Evolutionary conservation across 805 yeast species (phyloP), one percentile per base, ranked within the genome.

Genomic region (Teunomyces gatunensis): DNA sequence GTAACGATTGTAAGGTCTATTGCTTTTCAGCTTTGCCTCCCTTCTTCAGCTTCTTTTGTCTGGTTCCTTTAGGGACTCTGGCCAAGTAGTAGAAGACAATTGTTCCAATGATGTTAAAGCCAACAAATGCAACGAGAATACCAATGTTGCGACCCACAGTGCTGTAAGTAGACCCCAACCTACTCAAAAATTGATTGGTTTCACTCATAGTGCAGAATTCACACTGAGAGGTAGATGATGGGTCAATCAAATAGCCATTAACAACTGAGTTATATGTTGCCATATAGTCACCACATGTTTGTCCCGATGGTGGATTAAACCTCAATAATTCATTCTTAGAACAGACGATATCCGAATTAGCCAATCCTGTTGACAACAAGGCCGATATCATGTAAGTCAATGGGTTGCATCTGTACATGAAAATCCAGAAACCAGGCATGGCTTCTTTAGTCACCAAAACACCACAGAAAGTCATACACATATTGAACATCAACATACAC

Each of bases 171-270:
- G 85, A 73, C 46, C 70, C 63, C 45, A 77, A 59, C 23, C 65
- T 44, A 0, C 62, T 67, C 64, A 89, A 78, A 64, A 71, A 89
- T 3, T 68, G 73, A 63, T 87, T 81, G 18, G 92, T 86, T n/a
- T 61, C 55, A 10, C 67, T 54, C 55, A 79, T 70, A 23, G 81
- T 66, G 68, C 96, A 89, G 69, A 69, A 85, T 7, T 66, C 53
- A 69, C 96, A 89, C 11, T 58, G 48, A 1, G 67, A 57, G n/a
- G 87, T 79, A 6, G 83, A 73, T 39, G 53, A 49, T 3, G 64
- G 57, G 44, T 75, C 70, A 11, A 58, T 47, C 42, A 81, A 57
- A 51, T 78, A 75, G 3, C 65, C 66, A n/a, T 56, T 58, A 1
- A 54, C 56, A 6, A 29, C n/a, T 10, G n/a, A 25, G 9, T 58